Evolutionary conservation across 495 filamentous ascomycete genomes (phyloP), one percentile per base, ranked within the genome.

Genomic region (Annulohypoxylon maeteangense): DNA sequence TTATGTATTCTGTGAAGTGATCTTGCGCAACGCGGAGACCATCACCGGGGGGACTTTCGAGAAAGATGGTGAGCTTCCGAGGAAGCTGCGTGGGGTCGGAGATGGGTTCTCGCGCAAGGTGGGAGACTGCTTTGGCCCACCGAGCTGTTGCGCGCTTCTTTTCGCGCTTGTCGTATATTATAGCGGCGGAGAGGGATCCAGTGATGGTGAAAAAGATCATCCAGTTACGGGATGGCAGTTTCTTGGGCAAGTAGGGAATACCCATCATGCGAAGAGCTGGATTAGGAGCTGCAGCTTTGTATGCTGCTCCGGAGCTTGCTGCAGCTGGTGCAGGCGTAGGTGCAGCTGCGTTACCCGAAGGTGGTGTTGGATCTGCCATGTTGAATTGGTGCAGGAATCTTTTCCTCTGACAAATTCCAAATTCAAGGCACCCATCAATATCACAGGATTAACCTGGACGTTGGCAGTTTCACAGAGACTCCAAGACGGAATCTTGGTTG

Each of bases 161-260:
- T 79, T 98, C 90, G 36, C 91, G 87, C 69, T 93, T 93, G 81
- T 99, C 95, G 82, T 98, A 97, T 70, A 93, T 84, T 51, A 98
- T 79, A 10, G 91, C 90, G 6, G 86, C 89, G 0, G 91, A 89
- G 71, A 97, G 91, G 34, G 92, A 89, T 29, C 89, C 89, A 12
- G 90, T 90, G 68, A 98, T 79, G 16, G 90, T 82, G 75, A 95
- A 84, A 83, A 99, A 98, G 71, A 99, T 98, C 81, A 92, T 87
- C 95, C 95, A 99, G 76, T 98, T 98, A 27, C 96, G 90, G 11
- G 95, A 99, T 18, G 95, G 95, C 8, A 99, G 89, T 82, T 91
- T 94, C 73, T 90, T 85, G 14, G 91, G 89, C 65, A 96, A 84
- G 59, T 87, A 90, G 23, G 94, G 94, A 63, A 98, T 82, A 78